Evolutionary conservation across 345 rosid species (phyloP), one percentile per base, ranked within the genome.

Genomic region (Eucalyptus curtisii): DNA sequence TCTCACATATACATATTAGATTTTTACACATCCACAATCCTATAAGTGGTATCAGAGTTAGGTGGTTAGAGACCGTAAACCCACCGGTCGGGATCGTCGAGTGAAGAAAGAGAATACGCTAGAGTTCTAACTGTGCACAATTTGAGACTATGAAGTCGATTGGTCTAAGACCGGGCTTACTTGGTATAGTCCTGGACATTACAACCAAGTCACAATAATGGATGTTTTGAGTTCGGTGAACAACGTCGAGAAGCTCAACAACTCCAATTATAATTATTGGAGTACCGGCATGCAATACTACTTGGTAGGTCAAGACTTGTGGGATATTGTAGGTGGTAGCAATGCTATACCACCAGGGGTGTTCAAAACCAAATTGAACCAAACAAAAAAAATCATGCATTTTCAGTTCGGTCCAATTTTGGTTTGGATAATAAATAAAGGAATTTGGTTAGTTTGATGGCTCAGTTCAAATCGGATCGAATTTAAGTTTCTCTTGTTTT

Each of bases 391-490:
- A 50, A 16, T 50, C 15, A 22, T 50, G 22, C 53, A 50, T 50
- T 50, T 50, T 50, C 1, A 50, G 53, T 50, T 50, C 8, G 4
- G 53, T 50, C 53, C 53, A 50, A 2, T 19, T 50, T 50, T 50
- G 22, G 4, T 50, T 17, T 50, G 22, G 4, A 50, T 16, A 50
- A 50, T 50, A 50, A 49, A 50, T 50, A 50, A 50, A 50, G 53
- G 0, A 50, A 50, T 16, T 50, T 50, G 53, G 53, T 50, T 50
- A 16, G 53, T 17, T 16, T 50, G 53, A 50, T 50, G 55, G 55
- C 19, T 52, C 0, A 19, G 24, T 52, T 52, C 55, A 52, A 52
- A 7, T 52, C 0, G 24, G 55, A 0, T 52, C 24, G 17, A 1
- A 52, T 52, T 52, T 52, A 1, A 52, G 55, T 19, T 52, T 52